Conservation (phyloP, 2,329 filamentous ascomycete genomes). For the Bipolaris sorokiniana region DNA sequence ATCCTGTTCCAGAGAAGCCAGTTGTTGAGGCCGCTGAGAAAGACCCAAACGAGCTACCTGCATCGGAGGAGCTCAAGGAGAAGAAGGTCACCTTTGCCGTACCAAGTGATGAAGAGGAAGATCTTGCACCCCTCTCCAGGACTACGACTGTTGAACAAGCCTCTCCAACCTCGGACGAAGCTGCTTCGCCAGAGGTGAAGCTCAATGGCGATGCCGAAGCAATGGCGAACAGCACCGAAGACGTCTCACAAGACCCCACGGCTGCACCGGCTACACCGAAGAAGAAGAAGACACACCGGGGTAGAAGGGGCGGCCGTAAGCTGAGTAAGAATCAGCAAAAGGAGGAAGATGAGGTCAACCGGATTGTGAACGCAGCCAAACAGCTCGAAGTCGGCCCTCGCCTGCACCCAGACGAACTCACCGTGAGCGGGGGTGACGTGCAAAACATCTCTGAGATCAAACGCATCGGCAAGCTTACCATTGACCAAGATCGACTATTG, state of each 20-base stretch:
- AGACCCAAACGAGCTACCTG: conserved; percentile 7
- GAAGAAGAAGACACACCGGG: conserved; percentile 59
- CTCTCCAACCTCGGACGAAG: conserved; percentile 27
- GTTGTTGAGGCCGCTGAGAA: conserved; percentile 11
- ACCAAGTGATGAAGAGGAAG: conserved; percentile 41
- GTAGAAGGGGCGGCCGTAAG: conserved; percentile 55
- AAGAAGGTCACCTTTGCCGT: conserved; percentile 44
- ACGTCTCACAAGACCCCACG: conserved; percentile 29
- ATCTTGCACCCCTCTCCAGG: conserved; percentile 42
- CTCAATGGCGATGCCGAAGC: conserved; percentile 18
- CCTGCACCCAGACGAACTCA: conserved; percentile 50
- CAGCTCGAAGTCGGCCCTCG: conserved; percentile 41
- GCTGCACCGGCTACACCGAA: conserved; percentile 41
- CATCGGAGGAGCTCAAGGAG: conserved; percentile 34
- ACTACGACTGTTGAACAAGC: conserved; percentile 41
- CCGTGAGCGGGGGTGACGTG: conserved; percentile 52
- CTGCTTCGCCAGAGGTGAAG: conserved; percentile 7
- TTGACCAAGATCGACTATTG: conserved; percentile 65
- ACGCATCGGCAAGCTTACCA: conserved; percentile 66
- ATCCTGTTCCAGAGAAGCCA: conserved; percentile 8
- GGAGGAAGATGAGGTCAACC: conserved; percentile 46
- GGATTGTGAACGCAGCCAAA: conserved; percentile 50
- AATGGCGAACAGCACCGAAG: conserved; percentile 20
- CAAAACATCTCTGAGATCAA: conserved; percentile 57
- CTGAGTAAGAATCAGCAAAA: conserved; percentile 52